phyloP scores from a whole-genome alignment of 163 green algal genomes.

The Chloroidium sp. region DNA sequence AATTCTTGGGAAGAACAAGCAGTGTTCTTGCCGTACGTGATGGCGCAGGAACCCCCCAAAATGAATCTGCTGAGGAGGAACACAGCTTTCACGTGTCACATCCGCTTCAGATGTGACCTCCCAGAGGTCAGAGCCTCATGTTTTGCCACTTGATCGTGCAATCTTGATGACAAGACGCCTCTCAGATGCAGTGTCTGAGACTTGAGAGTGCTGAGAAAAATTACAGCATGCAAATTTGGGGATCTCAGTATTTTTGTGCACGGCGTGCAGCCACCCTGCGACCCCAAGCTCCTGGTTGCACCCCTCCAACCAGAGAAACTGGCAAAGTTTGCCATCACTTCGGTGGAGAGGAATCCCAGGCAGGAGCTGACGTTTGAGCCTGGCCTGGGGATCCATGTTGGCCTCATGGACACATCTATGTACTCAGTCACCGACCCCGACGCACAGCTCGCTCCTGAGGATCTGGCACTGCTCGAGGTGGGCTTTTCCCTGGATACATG shows the following conservation, averaged over 20 bases:
- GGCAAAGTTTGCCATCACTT: constrained; percentile 48
- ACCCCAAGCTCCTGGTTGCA: constrained; percentile 66
- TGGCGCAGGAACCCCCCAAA: neutral
- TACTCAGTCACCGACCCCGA: constrained; percentile 27
- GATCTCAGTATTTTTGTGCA: neutral
- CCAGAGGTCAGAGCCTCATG: neutral
- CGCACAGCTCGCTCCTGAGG: constrained; percentile 31
- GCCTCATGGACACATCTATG: neutral
- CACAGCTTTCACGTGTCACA: neutral
- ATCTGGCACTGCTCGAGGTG: constrained; percentile 43
- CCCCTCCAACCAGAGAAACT: constrained; percentile 38
- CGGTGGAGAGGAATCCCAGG: constrained; percentile 43
- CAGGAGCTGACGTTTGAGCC: constrained; percentile 47
- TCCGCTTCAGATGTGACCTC: neutral
- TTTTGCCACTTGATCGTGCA: neutral
- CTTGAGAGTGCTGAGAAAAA: constrained; percentile 71
- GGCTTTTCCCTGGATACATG: neutral
- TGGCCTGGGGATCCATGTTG: constrained; percentile 42
- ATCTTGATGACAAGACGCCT: constrained; percentile 36
- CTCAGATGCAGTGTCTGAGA: constrained; percentile 76
- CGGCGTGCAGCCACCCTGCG: constrained; percentile 49
- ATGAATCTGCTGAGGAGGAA: neutral
- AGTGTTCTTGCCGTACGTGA: no score
- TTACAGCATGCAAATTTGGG: neutral
- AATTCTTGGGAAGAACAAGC: no score